Conservation (phyloP, 495 filamentous ascomycete genomes). For the Neohortaea acidophila region DNA sequence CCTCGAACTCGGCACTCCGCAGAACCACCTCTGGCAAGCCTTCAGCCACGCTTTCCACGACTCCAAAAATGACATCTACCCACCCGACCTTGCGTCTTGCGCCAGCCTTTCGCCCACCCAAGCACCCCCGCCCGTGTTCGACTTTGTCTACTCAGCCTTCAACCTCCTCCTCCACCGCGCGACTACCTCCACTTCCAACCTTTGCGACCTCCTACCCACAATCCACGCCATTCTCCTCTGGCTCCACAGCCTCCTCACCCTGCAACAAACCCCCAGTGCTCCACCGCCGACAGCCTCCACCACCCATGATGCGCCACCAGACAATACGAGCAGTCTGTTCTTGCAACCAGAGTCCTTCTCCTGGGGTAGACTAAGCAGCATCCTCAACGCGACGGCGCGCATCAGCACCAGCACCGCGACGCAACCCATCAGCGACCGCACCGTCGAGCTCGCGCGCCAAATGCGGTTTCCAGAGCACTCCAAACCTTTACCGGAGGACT, state of each 20-base stretch:
- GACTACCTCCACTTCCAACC: not conserved
- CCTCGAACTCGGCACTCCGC: conserved; percentile 45
- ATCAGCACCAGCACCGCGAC: not conserved
- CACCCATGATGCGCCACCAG: not conserved
- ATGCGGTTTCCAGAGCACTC: not conserved
- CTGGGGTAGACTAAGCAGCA: not conserved
- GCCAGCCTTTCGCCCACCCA: not conserved
- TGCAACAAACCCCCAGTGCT: too few relatives aligned
- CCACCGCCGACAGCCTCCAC: too few relatives aligned
- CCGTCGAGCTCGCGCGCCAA: not conserved
- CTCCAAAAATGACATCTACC: not conserved
- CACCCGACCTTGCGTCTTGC: not conserved
- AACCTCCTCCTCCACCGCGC: not conserved
- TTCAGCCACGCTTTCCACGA: not conserved
- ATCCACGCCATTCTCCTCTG: conserved; percentile 4
- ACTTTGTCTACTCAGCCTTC: not conserved
- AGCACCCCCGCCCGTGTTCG: not conserved
- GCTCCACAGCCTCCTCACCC: not conserved
- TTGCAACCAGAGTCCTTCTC: not conserved
- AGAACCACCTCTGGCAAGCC: conserved; percentile 18
- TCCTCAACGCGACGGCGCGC: not conserved
- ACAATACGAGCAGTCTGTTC: not conserved
- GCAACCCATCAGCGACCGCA: not conserved
- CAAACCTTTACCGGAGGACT: conserved; percentile 66
- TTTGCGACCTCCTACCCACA: not conserved